Percentiles rank a stretch among this genome's conserved stretches.
phyloP scores from a whole-genome alignment of 164 flowering plant genomes.

The Dillenia suffruticosa region DNA sequence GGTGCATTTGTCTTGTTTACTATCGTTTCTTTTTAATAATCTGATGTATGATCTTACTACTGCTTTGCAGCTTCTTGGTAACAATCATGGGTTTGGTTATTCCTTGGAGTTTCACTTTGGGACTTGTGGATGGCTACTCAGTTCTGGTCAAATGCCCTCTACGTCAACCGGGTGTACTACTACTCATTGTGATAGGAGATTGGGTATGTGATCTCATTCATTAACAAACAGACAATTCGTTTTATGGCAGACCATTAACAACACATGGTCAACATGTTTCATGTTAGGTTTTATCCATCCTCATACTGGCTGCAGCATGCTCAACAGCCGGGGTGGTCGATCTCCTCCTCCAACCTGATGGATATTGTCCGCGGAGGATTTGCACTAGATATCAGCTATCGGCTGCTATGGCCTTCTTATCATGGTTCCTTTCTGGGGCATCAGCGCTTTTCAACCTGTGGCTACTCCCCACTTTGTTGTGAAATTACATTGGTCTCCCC shows the following conservation, averaged over 20 bases:
- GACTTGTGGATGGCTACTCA: constrained; percentile 61
- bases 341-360: constrained; percentile 35
- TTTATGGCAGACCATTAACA: neutral
- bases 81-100: constrained; percentile 75
- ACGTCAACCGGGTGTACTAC: constrained; percentile 52
- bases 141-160: constrained; percentile 40
- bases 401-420: constrained; percentile 66
- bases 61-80: constrained; percentile 57
- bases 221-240: neutral
- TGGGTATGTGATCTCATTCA: constrained; percentile 37
- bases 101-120: constrained; percentile 81
- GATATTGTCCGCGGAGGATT: constrained; percentile 36
- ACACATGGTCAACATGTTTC: neutral
- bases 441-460: constrained; percentile 67
- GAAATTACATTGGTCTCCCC: constrained; percentile 14
- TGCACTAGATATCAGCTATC: constrained; percentile 71
- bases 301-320: constrained; percentile 66
- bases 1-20: neutral
- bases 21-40: too few species aligned
- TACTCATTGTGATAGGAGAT: constrained; percentile 57
- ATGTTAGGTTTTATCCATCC: constrained; percentile 51
- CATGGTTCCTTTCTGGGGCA: constrained; percentile 60
- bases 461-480: constrained; percentile 49
- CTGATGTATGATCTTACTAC: neutral
- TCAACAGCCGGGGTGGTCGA: constrained; percentile 57